Base-by-base conservation (phyloP, 179 eudicot species). In the Patellifolia procumbens region DNA sequence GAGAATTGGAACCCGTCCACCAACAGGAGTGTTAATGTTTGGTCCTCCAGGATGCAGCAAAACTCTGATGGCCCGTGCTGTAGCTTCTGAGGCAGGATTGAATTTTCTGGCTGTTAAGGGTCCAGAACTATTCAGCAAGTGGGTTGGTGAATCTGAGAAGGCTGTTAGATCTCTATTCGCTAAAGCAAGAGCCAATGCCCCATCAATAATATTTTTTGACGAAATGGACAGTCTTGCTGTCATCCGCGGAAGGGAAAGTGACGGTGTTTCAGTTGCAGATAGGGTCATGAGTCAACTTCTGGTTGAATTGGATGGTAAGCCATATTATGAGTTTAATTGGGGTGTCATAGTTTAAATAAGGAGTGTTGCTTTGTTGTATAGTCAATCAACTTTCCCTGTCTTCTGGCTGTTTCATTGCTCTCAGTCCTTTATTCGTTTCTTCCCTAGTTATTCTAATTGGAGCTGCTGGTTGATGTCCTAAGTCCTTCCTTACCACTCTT, bases 101-200 rank as follows among this genome's bases (percentile, higher is more conserved):
- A 95, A 95, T 84, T 95, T 95, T 77, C 92, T 93, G 77, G 93
- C 99, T 12, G 97, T 95, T 12, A 95, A 95, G 84, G 99, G 97
- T 69, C 99, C 99, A 45, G 97, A 95, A 82, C 88, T 95, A 76
- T 95, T 91, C 79, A 93, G 96, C 90, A 91, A 93, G 83, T 95
- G 99, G 99, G 99, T 95, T 52, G 99, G 99, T 80, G 99, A 95
- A 89, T 91, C 99, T 46, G 99, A 95, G 81, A 95, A 95, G 88
- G 97, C 97, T 46, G 97, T 93, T 13, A 86, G 85, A 79, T 88
- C 97, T 49, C 78, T 95, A 45, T 95, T 95, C 74, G 92, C 91
- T 20, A 95, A 91, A 85, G 99, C 99, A 66, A 88, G 97, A 86
- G 92, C 89, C 22, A 93, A 90, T 86, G 90, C 97, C 42, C 99